phyloP scores from a whole-genome alignment of 306 rosid species.

The Comarum palustre region DNA sequence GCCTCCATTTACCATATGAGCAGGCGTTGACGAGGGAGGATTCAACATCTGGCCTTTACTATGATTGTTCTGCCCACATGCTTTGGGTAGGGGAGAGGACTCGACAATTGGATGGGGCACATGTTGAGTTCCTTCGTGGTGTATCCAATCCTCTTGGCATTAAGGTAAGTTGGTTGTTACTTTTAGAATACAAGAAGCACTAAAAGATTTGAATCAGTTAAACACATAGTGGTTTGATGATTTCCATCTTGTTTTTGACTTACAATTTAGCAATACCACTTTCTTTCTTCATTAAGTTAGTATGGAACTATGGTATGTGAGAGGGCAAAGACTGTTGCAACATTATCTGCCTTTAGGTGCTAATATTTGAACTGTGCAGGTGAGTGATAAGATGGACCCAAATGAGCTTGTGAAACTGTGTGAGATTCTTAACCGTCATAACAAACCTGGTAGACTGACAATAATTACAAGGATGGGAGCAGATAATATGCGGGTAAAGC shows the following conservation, averaged over 20 bases:
- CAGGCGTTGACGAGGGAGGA: constrained; percentile 46
- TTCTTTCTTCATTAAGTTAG: not conserved
- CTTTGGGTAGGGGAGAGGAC: constrained; percentile 56
- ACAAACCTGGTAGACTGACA: constrained; percentile 41
- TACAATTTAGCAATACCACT: not conserved
- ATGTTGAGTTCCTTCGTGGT: constrained; percentile 47
- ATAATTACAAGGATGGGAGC: constrained; percentile 48
- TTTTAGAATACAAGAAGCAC: not conserved
- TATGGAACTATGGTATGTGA: not conserved
- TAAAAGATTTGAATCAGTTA: not conserved
- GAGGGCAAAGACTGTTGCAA: not conserved
- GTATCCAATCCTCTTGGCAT: constrained; percentile 46
- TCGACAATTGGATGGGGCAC: constrained; percentile 47
- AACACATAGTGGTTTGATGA: not conserved
- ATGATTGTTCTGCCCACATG: constrained; percentile 47
- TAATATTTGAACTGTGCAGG: constrained; percentile 31
- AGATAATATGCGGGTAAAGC: constrained; percentile 42
- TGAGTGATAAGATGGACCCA: constrained; percentile 50
- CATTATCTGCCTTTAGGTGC: not conserved
- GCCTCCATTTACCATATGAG: constrained; percentile 46
- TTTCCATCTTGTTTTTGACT: not conserved
- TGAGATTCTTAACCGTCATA: constrained; percentile 35
- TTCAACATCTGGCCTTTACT: constrained; percentile 40
- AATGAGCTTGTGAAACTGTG: constrained; percentile 40
- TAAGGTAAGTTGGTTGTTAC: constrained; percentile 23